Base-by-base conservation (phyloP, 495 filamentous ascomycete genomes). In the Trichoderma gamsii region DNA sequence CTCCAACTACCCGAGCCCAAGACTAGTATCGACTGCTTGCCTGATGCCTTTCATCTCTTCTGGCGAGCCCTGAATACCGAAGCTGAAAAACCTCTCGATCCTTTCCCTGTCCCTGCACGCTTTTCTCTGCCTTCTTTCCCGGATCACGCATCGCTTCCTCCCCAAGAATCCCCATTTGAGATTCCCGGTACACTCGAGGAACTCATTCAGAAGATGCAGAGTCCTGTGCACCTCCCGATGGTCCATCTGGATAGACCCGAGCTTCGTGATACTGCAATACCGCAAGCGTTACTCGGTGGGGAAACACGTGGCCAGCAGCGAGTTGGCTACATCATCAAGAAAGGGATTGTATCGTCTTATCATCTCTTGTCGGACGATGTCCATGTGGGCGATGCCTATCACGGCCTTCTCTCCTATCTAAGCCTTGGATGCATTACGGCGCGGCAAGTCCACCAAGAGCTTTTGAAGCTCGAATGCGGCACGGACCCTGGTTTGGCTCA, bases 281-380 rank as follows among this genome's bases (percentile, higher is more conserved):
- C 41, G 43, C 43, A 12, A 46, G 43, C 43, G 12, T 12, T 12
- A 46, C 7, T 46, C 16, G 90, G 90, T n/a, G 90, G 90, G 23
- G 87, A 89, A 70, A 80, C 76, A 27, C 61, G 75, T 32, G 90
- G 79, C 1, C 80, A 81, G 5, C 67, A 81, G 1, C 83, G 90
- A 8, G 72, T 92, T 29, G 67, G 74, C n/a, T 77, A 88, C 67
- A 77, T 92, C 25, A 77, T 91, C 43, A 74, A 75, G 32, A 84
- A 81, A 8, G 88, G 85, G n/a, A 76, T 76, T 21, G 83, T 86
- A 71, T 80, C 80, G 7, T 74, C 70, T 29, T 91, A 91, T 75
- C 88, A 91, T 76, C 79, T 80, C 43, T 89, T 87, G 9, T 83
- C 89, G 21, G 91, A 92, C 72, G 88, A 87, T 12, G 77, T 91